Evolutionary conservation across 768 basidiomycete species (phyloP).

Genomic region (Kwoniella pini): DNA sequence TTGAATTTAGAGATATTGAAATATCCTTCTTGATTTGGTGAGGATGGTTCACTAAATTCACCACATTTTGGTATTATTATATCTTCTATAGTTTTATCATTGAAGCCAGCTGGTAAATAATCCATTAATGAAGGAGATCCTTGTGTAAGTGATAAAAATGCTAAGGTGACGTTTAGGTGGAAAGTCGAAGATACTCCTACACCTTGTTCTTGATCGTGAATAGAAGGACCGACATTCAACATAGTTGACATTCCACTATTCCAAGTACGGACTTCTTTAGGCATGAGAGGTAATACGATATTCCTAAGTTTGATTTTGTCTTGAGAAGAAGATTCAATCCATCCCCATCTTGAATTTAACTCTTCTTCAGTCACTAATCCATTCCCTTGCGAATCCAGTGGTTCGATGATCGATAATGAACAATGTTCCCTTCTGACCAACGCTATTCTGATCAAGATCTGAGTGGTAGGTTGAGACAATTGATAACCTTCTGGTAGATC

Average conservation of each 20-base stretch:
- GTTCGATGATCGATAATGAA: slow-evolving; percentile 10
- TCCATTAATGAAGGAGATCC: slow-evolving; percentile 1
- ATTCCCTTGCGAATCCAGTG: slow-evolving; percentile 25
- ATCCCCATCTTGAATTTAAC: slow-evolving; percentile 29
- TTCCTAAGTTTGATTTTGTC: slow-evolving; percentile 24
- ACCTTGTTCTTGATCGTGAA: slow-evolving; percentile 13
- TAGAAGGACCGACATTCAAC: slow-evolving; percentile 33
- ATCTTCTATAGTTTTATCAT: background rate
- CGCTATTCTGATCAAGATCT: slow-evolving; percentile 37
- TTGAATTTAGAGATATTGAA: slow-evolving; percentile 28
- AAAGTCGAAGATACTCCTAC: slow-evolving; percentile 45
- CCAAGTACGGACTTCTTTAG: slow-evolving; percentile 20
- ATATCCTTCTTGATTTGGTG: slow-evolving; percentile 4
- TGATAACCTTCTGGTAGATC: slow-evolving; percentile 3
- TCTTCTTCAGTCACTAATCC: slow-evolving; percentile 40
- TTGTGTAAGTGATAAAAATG: slow-evolving; percentile 31
- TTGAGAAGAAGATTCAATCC: slow-evolving; percentile 18
- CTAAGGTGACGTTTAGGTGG: slow-evolving; percentile 36
- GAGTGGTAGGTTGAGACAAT: background rate
- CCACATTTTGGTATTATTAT: slow-evolving; percentile 12
- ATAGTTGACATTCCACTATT: slow-evolving; percentile 42
- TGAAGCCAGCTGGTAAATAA: slow-evolving; percentile 7
- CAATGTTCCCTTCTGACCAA: slow-evolving; percentile 41
- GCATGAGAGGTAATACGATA: slow-evolving; percentile 32
- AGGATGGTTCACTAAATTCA: slow-evolving; percentile 17